phyloP scores from a whole-genome alignment of 192 early-diverging fungal species.

The Pilaira anomala region DNA sequence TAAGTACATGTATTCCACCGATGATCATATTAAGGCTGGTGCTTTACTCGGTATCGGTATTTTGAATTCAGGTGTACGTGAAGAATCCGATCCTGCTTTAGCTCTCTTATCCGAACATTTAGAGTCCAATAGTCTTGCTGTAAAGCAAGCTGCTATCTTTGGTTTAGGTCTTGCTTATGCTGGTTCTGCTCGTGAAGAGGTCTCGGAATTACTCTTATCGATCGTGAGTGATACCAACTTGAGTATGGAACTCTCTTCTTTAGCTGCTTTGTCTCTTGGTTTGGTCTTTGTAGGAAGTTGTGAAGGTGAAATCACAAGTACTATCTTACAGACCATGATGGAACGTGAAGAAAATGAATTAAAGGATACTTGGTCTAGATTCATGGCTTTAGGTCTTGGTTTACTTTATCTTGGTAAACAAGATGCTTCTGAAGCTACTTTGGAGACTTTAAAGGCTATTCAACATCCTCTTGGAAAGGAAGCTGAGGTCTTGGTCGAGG shows the following conservation, averaged over 20 bases:
- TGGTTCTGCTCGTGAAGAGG: constrained; percentile 81
- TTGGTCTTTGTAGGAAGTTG: constrained; percentile 89
- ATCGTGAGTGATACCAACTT: constrained; percentile 75
- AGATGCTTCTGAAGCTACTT: constrained; percentile 82
- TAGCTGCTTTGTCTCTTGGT: constrained; percentile 88
- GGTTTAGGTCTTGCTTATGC: constrained; percentile 95
- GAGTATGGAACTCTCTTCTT: constrained; percentile 85
- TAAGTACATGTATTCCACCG: constrained; percentile 88
- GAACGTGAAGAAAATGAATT: constrained; percentile 85
- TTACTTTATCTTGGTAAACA: constrained; percentile 88
- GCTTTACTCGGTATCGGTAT: constrained; percentile 93
- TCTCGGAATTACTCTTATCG: constrained; percentile 78
- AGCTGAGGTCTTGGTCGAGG: constrained; percentile 83
- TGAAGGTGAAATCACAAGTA: constrained; percentile 86
- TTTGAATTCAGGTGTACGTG: constrained; percentile 83
- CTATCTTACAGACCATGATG: constrained; percentile 92
- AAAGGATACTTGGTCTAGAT: constrained; percentile 84
- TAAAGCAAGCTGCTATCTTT: constrained; percentile 80
- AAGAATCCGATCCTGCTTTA: constrained; percentile 89
- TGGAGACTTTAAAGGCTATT: constrained; percentile 94
- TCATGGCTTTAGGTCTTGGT: constrained; percentile 92
- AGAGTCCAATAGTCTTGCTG: constrained; percentile 50
- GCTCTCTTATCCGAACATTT: constrained; percentile 86
- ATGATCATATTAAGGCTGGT: constrained; percentile 91
- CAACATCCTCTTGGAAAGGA: constrained; percentile 91